Conservation (phyloP, 1,284 basidiomycete genomes). For the Cutaneotrichosporon cavernicola region DNA sequence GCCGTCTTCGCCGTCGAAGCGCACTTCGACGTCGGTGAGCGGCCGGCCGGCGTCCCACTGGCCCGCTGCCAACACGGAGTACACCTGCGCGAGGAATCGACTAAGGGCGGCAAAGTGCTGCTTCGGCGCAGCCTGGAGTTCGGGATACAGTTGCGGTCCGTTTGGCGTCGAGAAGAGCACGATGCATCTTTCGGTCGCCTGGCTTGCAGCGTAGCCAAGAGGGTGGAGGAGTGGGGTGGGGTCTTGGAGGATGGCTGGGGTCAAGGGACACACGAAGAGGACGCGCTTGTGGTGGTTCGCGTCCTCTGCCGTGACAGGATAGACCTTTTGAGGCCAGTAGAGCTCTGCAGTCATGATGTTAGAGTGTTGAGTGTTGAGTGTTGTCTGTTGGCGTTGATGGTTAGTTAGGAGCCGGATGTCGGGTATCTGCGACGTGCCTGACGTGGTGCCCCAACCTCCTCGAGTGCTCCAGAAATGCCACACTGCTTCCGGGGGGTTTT, state of each 20-base stretch:
- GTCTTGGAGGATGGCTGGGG: constrained; percentile 26
- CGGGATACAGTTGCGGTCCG: constrained; percentile 32
- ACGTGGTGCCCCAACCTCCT: not conserved
- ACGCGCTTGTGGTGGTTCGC: constrained; percentile 17
- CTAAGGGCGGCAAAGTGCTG: constrained; percentile 41
- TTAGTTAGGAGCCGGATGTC: not conserved
- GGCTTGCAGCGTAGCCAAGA: constrained; percentile 29
- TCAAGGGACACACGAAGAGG: constrained; percentile 43
- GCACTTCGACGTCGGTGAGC: constrained; percentile 48
- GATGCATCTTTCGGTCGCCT: constrained; percentile 26
- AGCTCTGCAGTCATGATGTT: not conserved
- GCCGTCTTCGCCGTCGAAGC: constrained; percentile 43
- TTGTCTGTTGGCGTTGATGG: not conserved
- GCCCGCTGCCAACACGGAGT: constrained; percentile 44
- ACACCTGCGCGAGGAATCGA: constrained; percentile 47
- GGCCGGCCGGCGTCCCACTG: constrained; percentile 42
- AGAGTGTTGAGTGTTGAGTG: not conserved
- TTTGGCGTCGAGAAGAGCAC: constrained; percentile 39
- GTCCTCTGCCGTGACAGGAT: not conserved
- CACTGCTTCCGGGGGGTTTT: not conserved
- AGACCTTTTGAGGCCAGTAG: constrained; percentile 4
- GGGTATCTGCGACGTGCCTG: not conserved
- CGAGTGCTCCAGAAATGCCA: not conserved
- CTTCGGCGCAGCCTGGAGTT: constrained; percentile 25
- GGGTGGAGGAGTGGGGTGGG: constrained; percentile 30